Evolutionary conservation across 768 basidiomycete genomes (phyloP), one percentile per base, ranked within the genome.

Genomic region (Lentinula detonsa): DNA sequence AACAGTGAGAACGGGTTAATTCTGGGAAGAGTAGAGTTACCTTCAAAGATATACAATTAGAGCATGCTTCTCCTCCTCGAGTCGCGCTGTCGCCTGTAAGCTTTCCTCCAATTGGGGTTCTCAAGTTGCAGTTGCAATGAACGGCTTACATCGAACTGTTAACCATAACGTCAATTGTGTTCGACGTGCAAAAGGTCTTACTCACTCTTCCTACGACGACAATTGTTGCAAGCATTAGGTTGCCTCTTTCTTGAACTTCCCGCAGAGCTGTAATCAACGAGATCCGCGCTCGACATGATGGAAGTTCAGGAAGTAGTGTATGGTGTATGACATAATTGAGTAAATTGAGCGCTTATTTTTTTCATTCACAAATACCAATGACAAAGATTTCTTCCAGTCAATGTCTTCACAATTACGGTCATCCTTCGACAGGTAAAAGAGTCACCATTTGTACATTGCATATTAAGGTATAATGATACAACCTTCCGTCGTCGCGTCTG

Each of bases 391-490:
- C 28, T 28, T 23, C 23, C 1, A 23, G 23, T 23, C 3, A 3
- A 2, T 23, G 2, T 23, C 28, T 28, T 28, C 2, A 28, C 28
- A 28, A 39, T 8, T 13, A 8, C 37, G 13, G 37, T 39, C 37
- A 39, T 39, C 37, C 7, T 39, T 39, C 37, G 37, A 39, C 45
- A 46, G 7, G 21, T 7, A 23, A 46, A 28, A 35, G 5, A 48
- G 7, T 28, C 16, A 51, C n/a, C 6, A 13, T 11, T 33, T 50
- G 34, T 51, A 35, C 34, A 51, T 35, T n/a, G 31, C 50, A 51
- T 51, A 51, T 33, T 34, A 51, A 51, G 31, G 50, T 34, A 51
- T 51, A 51, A 51, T 35, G 50, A 51, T 51, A 62, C 57, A 57
- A 51, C 59, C 54, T 51, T 42, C 42, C 46, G 21, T 18, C 46